Base-by-base conservation (phyloP, 345 rosid genomes). In the Moringa oleifera region DNA sequence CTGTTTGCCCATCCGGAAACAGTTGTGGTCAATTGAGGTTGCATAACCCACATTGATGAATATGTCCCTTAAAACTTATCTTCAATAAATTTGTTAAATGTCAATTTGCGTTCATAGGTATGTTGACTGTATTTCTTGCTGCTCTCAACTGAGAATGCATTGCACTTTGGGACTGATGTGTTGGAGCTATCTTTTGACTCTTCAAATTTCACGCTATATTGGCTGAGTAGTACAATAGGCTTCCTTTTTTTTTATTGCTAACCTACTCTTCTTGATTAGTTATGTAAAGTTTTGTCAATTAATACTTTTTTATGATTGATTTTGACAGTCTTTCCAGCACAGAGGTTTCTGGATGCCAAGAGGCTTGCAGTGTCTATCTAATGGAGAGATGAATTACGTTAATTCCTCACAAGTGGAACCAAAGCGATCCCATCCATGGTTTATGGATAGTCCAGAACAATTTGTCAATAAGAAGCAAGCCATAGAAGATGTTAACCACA, bases 391-490 rank as follows among this genome's bases (percentile, higher is more conserved):
- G 46, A 65, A 17, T 57, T 76, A 67, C 31, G 81, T 71, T 58
- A 75, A 64, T 76, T 66, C 83, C 47, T 37, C 83, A 59, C 73
- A 77, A 70, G 49, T 63, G 57, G 84, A 85, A 70, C 72, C 82
- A 65, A 85, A 85, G 78, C 84, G 83, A 23, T 54, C 74, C 25
- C 79, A 80, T 75, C 81, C 73, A 55, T 82, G 85, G 85, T 71
- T 80, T 75, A 66, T 66, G 72, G 85, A 82, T 73, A 62, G 58
- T 20, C 60, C 78, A 23, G 85, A 85, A 67, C 50, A 51, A 23
- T 74, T 78, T 59, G 62, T 78, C 80, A 80, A 74, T 70, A 85
- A 85, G 66, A 82, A 71, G 81, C 90, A 78, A 73, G 87, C 82
- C 23, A 58, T 68, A 61, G 84, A 78, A 73, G 67, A 63, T 25